Conservation (phyloP, 345 rosid genomes). For the Gossypium anomalum region DNA sequence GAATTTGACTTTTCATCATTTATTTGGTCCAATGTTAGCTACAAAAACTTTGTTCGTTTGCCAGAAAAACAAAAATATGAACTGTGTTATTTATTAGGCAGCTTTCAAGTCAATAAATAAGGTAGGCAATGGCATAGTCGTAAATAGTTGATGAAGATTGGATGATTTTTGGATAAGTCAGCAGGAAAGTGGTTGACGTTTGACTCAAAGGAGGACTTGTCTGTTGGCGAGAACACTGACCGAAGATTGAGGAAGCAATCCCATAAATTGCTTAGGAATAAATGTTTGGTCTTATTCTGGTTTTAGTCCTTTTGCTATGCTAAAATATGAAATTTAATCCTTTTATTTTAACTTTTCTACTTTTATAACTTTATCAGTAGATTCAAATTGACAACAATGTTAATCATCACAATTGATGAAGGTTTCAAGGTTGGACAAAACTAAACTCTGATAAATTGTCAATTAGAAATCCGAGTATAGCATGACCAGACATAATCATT, state of each 20-base stretch:
- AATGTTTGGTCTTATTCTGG: neutral
- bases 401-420: too few relatives aligned
- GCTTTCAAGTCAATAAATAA: neutral
- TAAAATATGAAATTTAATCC: neutral
- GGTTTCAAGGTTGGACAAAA: too few relatives aligned
- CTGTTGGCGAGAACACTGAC: neutral
- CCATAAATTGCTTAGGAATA: neutral
- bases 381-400: too few relatives aligned
- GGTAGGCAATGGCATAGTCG: neutral
- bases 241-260: constrained; percentile 17
- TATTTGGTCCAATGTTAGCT: neutral
- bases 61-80: neutral
- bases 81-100: neutral
- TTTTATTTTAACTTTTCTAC: too few relatives aligned
- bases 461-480: too few relatives aligned
- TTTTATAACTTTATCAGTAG: neutral
- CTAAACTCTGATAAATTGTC: too few relatives aligned
- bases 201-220: neutral
- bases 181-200: neutral
- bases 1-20: neutral
- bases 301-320: neutral
- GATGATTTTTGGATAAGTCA: neutral
- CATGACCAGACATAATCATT: too few relatives aligned
- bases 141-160: neutral
- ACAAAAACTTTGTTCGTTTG: neutral